Percentiles rank a stretch among this genome's conserved stretches.
Evolutionary conservation across 2,329 filamentous ascomycete genomes (phyloP).

Genomic region (Neonectria sp.): DNA sequence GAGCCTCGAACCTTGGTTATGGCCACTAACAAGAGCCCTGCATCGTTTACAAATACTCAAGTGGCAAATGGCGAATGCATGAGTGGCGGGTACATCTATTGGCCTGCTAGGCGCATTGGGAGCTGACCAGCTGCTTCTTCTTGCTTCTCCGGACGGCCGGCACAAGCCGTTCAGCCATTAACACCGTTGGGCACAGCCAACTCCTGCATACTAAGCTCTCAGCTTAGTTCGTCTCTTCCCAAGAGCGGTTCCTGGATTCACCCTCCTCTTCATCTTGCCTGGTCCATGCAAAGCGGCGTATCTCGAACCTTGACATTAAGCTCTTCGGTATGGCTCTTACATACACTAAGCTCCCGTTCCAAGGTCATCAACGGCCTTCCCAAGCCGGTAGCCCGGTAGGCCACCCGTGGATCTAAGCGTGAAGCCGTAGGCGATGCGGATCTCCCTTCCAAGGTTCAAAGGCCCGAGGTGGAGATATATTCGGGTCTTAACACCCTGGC

Average conservation of each 20-base stretch:
- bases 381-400: neutral
- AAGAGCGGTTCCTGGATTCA: constrained; percentile 13
- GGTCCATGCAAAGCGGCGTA: constrained; percentile 4
- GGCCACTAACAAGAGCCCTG: constrained; percentile 8
- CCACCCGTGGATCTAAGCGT: constrained; percentile 18
- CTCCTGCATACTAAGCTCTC: constrained; percentile 10
- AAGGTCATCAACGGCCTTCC: constrained; percentile 8
- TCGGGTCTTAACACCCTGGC: neutral
- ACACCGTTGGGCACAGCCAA: constrained; percentile 12
- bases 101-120: constrained; percentile 7
- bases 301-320: constrained; percentile 16
- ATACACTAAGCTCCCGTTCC: neutral
- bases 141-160: constrained; percentile 19
- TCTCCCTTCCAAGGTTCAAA: constrained; percentile 9
- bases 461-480: constrained; percentile 18
- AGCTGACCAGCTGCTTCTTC: constrained; percentile 11
- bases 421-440: constrained; percentile 5
- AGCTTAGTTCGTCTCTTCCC: constrained; percentile 12
- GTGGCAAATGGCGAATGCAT: constrained; percentile 20
- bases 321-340: constrained; percentile 16
- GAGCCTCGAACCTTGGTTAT: constrained; percentile 24
- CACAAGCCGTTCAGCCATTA: neutral
- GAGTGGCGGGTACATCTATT: constrained; percentile 5
- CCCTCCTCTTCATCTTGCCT: neutral
- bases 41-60: neutral